Evolutionary conservation across 1,139 yeast genomes (phyloP), one percentile per base, ranked within the genome.

Genomic region (Candida glucosophila): DNA sequence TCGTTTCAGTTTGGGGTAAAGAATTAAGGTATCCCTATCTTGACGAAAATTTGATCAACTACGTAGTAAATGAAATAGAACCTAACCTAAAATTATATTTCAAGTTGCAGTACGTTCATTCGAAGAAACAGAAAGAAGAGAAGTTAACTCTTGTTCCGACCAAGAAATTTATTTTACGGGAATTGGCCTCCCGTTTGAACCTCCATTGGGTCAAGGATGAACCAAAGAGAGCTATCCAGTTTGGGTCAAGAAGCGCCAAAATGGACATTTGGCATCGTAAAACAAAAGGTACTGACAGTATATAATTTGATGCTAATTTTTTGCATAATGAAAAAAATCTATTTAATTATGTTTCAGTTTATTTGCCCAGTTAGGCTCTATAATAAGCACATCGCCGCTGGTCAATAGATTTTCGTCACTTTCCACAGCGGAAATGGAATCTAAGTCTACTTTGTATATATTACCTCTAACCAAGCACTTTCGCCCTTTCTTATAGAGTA

Each of bases 191-290:
- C 3, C 17, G 24, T 1, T 43, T 77, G 28, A 73, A 71, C 0
- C 49, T 88, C 21, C 48, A 39, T 0, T 68, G 67, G 50, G 92
- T 85, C 0, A 58, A 75, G 13, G 55, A 59, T 17, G 97, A 90
- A 44, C 73, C 79, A n/a, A 90, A 90, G 46, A 60, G 98, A 25
- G 99, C 99, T 0, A 86, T 90, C 33, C 98, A 90, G 45, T 90
- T 90, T 53, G 99, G 99, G 0, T 82, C 97, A 1, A 76, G 81
- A 38, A 80, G 95, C 44, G 98, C 99, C 2, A 90, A 90, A 48
- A 73, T 90, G 77, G 90, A 81, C 36, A 54, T 70, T 6, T 90
- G 88, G 0, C 72, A 77, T 26, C 73, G 78, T 6, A 73, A 70
- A 39, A 52, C 61, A 15, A 75, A 71, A 39, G 92, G 93, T 2